Percentiles rank a stretch among this genome's conserved stretches.
Conservation (phyloP, 2,329 filamentous ascomycete genomes). For the Celoporthe dispersa region DNA sequence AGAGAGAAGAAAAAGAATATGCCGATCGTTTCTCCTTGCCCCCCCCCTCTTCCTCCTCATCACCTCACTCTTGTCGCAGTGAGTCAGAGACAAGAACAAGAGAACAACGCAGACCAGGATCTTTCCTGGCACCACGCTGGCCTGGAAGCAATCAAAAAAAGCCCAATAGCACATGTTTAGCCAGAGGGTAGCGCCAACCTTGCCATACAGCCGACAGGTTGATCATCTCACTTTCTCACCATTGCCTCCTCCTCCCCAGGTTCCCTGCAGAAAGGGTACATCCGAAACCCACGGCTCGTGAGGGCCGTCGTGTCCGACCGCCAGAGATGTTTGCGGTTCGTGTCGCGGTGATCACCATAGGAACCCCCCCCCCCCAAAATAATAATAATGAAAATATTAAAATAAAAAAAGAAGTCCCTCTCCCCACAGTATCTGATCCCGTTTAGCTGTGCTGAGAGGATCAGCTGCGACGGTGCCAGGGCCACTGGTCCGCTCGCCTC, state of each 20-base stretch:
- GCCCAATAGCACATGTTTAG: slow-evolving; percentile 11
- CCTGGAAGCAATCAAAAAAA: neutral
- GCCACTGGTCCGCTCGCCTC: slow-evolving; percentile 10
- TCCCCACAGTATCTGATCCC: slow-evolving; percentile 16
- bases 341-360: slow-evolving; percentile 16
- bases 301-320: slow-evolving; percentile 3
- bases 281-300: slow-evolving; percentile 8
- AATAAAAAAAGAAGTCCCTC: neutral
- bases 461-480: slow-evolving; percentile 5
- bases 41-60: neutral
- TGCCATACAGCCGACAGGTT: neutral
- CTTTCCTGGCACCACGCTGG: slow-evolving; percentile 5
- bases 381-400: neutral
- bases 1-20: neutral
- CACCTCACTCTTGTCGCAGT: neutral
- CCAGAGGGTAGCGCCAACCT: slow-evolving; percentile 13
- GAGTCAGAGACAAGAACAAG: neutral
- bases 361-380: neutral
- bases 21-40: neutral
- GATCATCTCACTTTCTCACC: neutral
- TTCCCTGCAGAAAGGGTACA: neutral
- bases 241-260: neutral
- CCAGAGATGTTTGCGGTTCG: slow-evolving; percentile 15
- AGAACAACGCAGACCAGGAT: slow-evolving; percentile 7
- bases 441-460: slow-evolving; percentile 7